These are phyloP conservation scores for Pouteria campechiana DNA, from an alignment of 179 eudicot species.

Conservation along the genomic window DNA sequence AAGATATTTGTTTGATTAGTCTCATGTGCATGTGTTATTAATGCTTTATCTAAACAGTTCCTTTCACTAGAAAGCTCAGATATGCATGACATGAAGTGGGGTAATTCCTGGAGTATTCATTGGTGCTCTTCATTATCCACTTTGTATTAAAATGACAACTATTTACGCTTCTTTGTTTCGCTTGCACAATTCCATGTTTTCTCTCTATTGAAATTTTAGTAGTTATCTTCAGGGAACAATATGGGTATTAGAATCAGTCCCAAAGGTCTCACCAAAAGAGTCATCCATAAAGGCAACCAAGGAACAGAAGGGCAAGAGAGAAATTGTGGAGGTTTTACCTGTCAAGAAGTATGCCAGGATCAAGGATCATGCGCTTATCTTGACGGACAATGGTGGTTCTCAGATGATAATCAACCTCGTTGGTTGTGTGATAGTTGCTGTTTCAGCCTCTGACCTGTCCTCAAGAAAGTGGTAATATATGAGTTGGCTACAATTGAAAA, in stretches of 20 bases:
- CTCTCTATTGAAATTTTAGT: constrained; percentile 1
- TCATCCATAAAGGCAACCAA: constrained; percentile 16
- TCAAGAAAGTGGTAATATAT: constrained; percentile 72
- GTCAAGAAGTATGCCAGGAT: constrained; percentile 58
- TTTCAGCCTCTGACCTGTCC: constrained; percentile 67
- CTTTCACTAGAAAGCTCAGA: too few relatives aligned
- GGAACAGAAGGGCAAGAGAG: constrained; percentile 49
- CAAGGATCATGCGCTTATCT: constrained; percentile 49
- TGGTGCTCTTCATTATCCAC: too few relatives aligned
- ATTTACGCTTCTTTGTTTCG: not conserved
- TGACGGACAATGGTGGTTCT: constrained; percentile 60
- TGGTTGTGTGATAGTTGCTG: constrained; percentile 67
- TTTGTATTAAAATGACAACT: too few relatives aligned
- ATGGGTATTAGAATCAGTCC: constrained; percentile 75
- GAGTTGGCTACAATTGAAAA: not conserved
- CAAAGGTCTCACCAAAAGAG: constrained; percentile 42
- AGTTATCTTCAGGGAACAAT: constrained; percentile 80
- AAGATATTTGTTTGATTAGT: too few relatives aligned
- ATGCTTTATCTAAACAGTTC: too few relatives aligned
- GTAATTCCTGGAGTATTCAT: too few relatives aligned
- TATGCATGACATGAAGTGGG: too few relatives aligned
- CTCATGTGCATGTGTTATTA: too few relatives aligned
- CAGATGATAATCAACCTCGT: constrained; percentile 39
- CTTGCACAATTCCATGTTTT: not conserved
- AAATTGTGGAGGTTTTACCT: constrained; percentile 70